A percentile compares a stretch with the other conserved stretches of the same genome.
Evolutionary conservation across 208 protist genomes (phyloP).

Genomic region (Strigomonas culicis): DNA sequence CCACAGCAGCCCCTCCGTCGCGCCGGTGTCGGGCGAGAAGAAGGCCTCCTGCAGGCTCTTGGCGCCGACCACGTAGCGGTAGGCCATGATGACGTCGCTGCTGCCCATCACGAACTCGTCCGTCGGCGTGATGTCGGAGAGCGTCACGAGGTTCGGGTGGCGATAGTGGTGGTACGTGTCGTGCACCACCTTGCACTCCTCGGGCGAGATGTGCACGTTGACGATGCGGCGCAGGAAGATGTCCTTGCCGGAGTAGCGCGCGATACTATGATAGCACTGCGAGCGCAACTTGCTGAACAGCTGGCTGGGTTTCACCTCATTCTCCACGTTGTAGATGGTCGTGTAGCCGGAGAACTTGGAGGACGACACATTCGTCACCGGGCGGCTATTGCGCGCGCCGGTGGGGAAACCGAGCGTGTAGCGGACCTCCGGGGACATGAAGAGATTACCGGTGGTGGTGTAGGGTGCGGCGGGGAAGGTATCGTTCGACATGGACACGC

Average conservation of each 20-base stretch:
- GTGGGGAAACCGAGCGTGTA: slow-evolving; percentile 36
- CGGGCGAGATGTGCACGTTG: slow-evolving; percentile 40
- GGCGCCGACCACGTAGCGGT: slow-evolving; percentile 73
- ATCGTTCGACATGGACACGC: slow-evolving; percentile 40
- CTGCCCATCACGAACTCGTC: slow-evolving; percentile 86
- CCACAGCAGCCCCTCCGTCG: slow-evolving; percentile 83
- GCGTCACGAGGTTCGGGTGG: slow-evolving; percentile 78
- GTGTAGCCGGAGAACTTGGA: slow-evolving; percentile 84
- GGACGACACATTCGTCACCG: slow-evolving; percentile 70
- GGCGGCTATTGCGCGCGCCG: slow-evolving; percentile 29
- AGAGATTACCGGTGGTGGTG: slow-evolving; percentile 62
- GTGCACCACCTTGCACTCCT: slow-evolving; percentile 52
- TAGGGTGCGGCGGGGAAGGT: slow-evolving; percentile 83
- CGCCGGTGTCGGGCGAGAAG: slow-evolving; percentile 48
- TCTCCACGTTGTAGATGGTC: slow-evolving; percentile 87
- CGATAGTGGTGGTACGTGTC: slow-evolving; percentile 64
- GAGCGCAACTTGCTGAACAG: slow-evolving; percentile 62
- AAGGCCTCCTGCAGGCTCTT: slow-evolving; percentile 80
- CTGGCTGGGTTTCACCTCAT: slow-evolving; percentile 46
- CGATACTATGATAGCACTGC: slow-evolving; percentile 76
- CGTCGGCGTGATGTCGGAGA: slow-evolving; percentile 68
- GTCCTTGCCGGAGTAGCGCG: slow-evolving; percentile 68
- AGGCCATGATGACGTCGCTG: slow-evolving; percentile 85
- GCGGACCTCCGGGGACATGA: slow-evolving; percentile 66
- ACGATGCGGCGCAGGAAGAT: slow-evolving; percentile 76